These are phyloP conservation scores for Trichoderma orchidacearum DNA, from an alignment of 495 filamentous ascomycete genomes.

Conservation along the genomic window DNA sequence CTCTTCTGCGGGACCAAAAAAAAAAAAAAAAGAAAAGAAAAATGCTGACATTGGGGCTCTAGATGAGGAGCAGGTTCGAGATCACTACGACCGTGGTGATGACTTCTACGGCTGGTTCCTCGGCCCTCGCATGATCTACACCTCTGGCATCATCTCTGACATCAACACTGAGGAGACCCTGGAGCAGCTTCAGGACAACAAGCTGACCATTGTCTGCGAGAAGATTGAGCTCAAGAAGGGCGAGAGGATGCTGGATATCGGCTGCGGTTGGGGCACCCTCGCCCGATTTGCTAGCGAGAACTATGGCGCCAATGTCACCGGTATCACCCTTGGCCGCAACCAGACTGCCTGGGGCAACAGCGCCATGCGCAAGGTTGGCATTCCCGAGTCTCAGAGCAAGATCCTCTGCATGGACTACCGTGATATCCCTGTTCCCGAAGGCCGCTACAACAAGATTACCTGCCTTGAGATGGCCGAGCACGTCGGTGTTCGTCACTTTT, in stretches of 20 bases:
- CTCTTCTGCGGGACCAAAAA: neutral
- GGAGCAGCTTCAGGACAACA: conserved; percentile 83
- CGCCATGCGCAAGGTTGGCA: conserved; percentile 53
- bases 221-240: conserved; percentile 63
- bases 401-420: conserved; percentile 79
- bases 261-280: conserved; percentile 80
- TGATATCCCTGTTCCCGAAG: conserved; percentile 57
- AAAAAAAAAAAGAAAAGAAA: neutral
- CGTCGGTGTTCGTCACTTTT: conserved; percentile 66
- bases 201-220: conserved; percentile 72
- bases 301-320: conserved; percentile 66
- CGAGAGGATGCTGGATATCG: conserved; percentile 67
- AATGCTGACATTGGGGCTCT: conserved; percentile 7
- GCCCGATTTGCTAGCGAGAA: conserved; percentile 65
- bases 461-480: conserved; percentile 88
- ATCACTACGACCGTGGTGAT: conserved; percentile 78
- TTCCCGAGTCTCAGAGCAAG: conserved; percentile 56
- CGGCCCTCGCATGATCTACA: conserved; percentile 85
- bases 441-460: conserved; percentile 71
- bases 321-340: conserved; percentile 70
- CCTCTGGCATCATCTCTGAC: conserved; percentile 69
- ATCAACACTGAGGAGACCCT: conserved; percentile 61
- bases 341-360: conserved; percentile 75
- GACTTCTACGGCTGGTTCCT: conserved; percentile 87
- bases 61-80: conserved; percentile 82